Base-by-base conservation (phyloP, 257 asterid species). In the Apocynum venetum region DNA sequence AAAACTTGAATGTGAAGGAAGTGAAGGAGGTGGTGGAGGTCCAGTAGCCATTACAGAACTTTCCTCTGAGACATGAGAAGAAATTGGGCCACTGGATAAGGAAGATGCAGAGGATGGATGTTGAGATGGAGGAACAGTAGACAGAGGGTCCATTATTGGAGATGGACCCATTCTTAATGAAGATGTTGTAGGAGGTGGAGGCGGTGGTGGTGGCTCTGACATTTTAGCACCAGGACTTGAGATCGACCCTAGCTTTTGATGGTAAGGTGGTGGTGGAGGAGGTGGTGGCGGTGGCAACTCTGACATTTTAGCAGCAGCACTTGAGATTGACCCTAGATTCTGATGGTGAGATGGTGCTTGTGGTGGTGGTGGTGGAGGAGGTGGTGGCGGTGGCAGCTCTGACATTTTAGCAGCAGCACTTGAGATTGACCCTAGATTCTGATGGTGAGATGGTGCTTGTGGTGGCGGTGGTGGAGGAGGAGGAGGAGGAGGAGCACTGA, bases 11-110 rank as follows among this genome's bases (percentile, higher is more conserved):
- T 36, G 35, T 53, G 8, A 70, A n/a, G 76, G 77, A 25, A 76
- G 72, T 4, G 81, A 79, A 0, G 81, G 84, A 48, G 79, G 71
- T 20, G 76, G 82, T 61, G 83, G 82, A 44, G 78, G 76, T 52
- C 38, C 13, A 4, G 79, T 41, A 12, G 78, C 76, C 65, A 38
- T 71, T 59, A 9, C 52, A 57, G 80, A 78, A 57, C 36, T 76
- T 72, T 72, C 44, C 66, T 71, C 40, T 43, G 65, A 67, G 47
- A 52, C 47, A 66, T 3, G 53, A 51, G 70, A 80, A 80, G 78
- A 60, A 65, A 75, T 74, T 49, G 71, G 53, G 12, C 52, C 65
- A 5, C 53, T 38, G 6, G 59, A 65, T 31, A 71, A 13, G 35
- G 49, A 12, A 31, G 68, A 3, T 43, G 11, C 72, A 75, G 6